These are phyloP conservation scores for Tripidium arundinaceum DNA, from an alignment of 202 grass and related monocot species.

Conservation along the genomic window DNA sequence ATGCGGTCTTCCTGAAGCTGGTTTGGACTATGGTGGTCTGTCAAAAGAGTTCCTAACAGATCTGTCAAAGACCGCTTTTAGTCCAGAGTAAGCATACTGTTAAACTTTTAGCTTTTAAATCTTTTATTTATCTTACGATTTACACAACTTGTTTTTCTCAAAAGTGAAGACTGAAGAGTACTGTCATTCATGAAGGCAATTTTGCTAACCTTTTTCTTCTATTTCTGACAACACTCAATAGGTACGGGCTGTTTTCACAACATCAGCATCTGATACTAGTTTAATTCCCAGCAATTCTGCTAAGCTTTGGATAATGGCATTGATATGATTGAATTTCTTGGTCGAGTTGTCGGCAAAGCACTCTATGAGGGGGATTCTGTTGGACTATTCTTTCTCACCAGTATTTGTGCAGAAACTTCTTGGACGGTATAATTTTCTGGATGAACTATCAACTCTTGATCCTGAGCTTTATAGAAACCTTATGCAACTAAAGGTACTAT, in stretches of 20 bases:
- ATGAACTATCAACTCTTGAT: constrained; percentile 96
- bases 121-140: no score
- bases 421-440: constrained; percentile 87
- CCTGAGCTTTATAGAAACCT: constrained; percentile 89
- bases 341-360: constrained; percentile 85
- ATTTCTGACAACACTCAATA: constrained; percentile 38
- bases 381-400: constrained; percentile 92
- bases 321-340: constrained; percentile 98
- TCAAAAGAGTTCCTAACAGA: constrained; percentile 98
- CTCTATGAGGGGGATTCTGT: constrained; percentile 97
- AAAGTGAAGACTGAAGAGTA: background rate
- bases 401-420: constrained; percentile 96
- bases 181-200: background rate
- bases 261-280: constrained; percentile 72
- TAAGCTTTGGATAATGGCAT: constrained; percentile 81
- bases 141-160: no score
- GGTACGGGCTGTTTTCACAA: constrained; percentile 83
- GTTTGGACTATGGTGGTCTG: constrained; percentile 95
- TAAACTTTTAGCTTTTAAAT: constrained; percentile 10
- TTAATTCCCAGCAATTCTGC: constrained; percentile 93
- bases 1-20: constrained; percentile 95
- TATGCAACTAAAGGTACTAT: constrained; percentile 88
- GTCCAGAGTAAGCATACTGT: constrained; percentile 63
- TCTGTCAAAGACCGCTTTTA: constrained; percentile 82
- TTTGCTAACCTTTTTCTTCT: constrained; percentile 2